Percentiles rank a stretch among this genome's conserved stretches.
phyloP scores from a whole-genome alignment of 345 rosid genomes.

The Garcia nutans region DNA sequence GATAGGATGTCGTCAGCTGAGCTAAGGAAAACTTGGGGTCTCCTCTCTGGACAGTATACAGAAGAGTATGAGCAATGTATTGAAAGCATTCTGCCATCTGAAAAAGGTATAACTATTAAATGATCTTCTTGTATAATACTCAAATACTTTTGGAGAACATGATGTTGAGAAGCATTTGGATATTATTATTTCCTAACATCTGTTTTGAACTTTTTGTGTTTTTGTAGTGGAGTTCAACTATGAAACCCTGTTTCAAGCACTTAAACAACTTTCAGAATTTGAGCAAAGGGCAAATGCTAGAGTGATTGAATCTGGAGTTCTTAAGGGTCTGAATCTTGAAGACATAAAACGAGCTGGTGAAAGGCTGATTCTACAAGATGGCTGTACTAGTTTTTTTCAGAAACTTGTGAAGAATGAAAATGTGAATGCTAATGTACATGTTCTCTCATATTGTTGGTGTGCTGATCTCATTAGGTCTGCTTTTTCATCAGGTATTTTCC shows the following conservation, averaged over 20 bases:
- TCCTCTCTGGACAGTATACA: conserved; percentile 71
- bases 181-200: background rate
- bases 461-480: conserved; percentile 85
- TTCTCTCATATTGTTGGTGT: conserved; percentile 97
- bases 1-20: conserved; percentile 76
- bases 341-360: conserved; percentile 93
- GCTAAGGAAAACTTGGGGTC: conserved; percentile 71
- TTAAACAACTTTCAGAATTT: conserved; percentile 71
- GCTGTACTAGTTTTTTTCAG: conserved; percentile 71
- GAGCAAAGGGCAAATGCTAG: conserved; percentile 79
- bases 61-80: conserved; percentile 91
- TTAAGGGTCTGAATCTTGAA: conserved; percentile 79
- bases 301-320: conserved; percentile 82
- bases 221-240: conserved; percentile 67
- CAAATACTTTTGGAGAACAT: background rate
- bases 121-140: background rate
- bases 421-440: conserved; percentile 54
- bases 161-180: conserved; percentile 3
- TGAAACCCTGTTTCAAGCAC: conserved; percentile 64
- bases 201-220: conserved; percentile 13
- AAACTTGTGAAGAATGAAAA: conserved; percentile 53
- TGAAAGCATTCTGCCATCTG: conserved; percentile 64
- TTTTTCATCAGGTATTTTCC: conserved; percentile 60
- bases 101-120: conserved; percentile 45
- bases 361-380: conserved; percentile 83